Evolutionary conservation across 1,284 basidiomycete species (phyloP).

Genomic region (Cerrena zonata): DNA sequence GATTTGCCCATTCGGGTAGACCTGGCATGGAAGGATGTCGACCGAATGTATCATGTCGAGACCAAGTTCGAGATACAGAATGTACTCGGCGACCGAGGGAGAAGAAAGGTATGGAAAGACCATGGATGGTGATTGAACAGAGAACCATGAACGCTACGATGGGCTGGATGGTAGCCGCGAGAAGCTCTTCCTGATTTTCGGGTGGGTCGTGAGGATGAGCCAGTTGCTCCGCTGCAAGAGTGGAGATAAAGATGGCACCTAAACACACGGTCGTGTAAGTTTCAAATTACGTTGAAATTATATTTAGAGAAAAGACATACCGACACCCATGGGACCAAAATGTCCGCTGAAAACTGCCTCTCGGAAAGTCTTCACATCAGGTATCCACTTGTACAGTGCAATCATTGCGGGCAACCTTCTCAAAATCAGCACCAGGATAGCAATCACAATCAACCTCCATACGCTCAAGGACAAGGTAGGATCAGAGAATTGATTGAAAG

Average conservation of each 20-base stretch:
- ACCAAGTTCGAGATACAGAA: constrained; percentile 83
- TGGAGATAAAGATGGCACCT: constrained; percentile 88
- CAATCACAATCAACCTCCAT: constrained; percentile 80
- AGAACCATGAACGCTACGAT: constrained; percentile 90
- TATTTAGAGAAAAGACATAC: constrained; percentile 30
- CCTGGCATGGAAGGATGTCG: constrained; percentile 27
- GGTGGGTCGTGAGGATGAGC: constrained; percentile 52
- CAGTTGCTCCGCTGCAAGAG: constrained; percentile 71
- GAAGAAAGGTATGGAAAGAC: constrained; percentile 89
- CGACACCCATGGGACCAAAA: constrained; percentile 90
- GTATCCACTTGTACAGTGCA: constrained; percentile 82
- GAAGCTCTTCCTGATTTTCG: constrained; percentile 55
- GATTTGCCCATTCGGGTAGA: constrained; percentile 67
- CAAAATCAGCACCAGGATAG: constrained; percentile 72
- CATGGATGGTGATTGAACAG: constrained; percentile 80
- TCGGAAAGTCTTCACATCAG: constrained; percentile 86
- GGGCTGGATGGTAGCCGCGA: constrained; percentile 77
- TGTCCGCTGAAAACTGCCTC: constrained; percentile 87
- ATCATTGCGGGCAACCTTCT: constrained; percentile 82
- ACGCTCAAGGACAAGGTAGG: constrained; percentile 63
- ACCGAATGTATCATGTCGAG: constrained; percentile 55
- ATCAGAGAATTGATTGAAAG: constrained; percentile 73
- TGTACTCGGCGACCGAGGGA: constrained; percentile 85
- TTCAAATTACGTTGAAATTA: not conserved
- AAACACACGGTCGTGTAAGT: constrained; percentile 13